A percentile compares a stretch with the other conserved stretches of the same genome.
These are phyloP conservation scores for Xylaria venustula DNA, from an alignment of 495 filamentous ascomycete species.

Conservation along the genomic window DNA sequence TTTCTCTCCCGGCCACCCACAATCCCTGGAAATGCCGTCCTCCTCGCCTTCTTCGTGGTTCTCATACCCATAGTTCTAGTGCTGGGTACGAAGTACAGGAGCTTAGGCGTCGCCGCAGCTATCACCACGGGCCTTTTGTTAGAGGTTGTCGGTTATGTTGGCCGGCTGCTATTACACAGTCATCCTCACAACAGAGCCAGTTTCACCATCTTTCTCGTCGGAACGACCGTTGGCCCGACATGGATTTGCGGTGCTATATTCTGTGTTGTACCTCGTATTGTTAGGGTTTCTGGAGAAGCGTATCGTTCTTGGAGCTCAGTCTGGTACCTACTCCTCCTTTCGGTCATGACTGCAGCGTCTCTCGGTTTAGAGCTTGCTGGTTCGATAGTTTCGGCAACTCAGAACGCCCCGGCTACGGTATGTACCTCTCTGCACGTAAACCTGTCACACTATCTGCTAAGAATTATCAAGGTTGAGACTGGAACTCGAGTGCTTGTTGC, in stretches of 20 bases:
- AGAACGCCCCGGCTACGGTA: constrained; percentile 15
- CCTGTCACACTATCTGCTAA: constrained; percentile 15
- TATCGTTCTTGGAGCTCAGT: constrained; percentile 28
- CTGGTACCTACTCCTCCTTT: constrained; percentile 32
- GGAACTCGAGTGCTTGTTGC: constrained; percentile 32
- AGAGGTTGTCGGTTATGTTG: constrained; percentile 42
- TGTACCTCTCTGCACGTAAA: neutral
- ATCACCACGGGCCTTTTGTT: constrained; percentile 35
- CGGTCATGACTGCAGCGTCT: constrained; percentile 28
- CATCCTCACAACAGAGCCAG: constrained; percentile 22
- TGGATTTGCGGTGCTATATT: constrained; percentile 37
- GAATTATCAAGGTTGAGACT: constrained; percentile 26
- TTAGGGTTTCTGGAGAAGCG: constrained; percentile 40
- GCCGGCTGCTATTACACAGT: constrained; percentile 33
- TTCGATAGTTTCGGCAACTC: constrained; percentile 18
- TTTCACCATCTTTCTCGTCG: constrained; percentile 39
- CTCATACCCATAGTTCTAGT: constrained; percentile 35
- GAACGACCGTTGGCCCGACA: constrained; percentile 38
- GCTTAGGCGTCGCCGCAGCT: constrained; percentile 28
- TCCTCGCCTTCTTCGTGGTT: constrained; percentile 40
- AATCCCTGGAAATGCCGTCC: constrained; percentile 31
- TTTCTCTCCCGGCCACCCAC: constrained; percentile 30
- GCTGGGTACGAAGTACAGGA: constrained; percentile 37
- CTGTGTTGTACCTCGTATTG: constrained; percentile 34
- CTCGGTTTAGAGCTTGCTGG: constrained; percentile 39